These are phyloP conservation scores for Xylariaceae sp. DNA, from an alignment of 2,329 filamentous ascomycete species.

Conservation along the genomic window DNA sequence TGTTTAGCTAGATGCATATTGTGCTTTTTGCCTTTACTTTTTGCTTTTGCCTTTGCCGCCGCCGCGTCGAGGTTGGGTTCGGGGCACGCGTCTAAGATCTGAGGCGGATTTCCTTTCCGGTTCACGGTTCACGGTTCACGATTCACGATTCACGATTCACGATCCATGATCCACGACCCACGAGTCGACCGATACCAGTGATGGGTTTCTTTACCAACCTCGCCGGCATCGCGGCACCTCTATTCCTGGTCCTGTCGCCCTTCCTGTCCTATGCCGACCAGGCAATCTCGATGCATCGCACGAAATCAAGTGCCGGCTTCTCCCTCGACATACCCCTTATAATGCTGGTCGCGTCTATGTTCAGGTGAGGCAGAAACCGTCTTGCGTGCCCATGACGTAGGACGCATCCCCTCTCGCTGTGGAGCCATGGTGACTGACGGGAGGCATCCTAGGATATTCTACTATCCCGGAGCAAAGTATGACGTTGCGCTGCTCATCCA, in stretches of 20 bases:
- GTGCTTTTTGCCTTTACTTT: background rate
- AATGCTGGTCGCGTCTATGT: conserved; percentile 63
- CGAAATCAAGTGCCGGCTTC: conserved; percentile 60
- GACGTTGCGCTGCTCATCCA: conserved; percentile 59
- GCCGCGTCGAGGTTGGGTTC: background rate
- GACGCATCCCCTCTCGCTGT: background rate
- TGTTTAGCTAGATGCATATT: conserved; percentile 1
- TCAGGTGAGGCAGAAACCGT: conserved; percentile 43
- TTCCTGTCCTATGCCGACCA: conserved; percentile 62
- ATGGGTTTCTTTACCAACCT: conserved; percentile 44
- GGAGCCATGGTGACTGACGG: conserved; percentile 6
- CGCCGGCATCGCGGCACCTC: conserved; percentile 53
- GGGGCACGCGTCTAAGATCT: background rate
- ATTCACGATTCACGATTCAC: too few relatives aligned
- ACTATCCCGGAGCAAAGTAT: conserved; percentile 62
- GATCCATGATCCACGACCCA: background rate
- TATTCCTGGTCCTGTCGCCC: conserved; percentile 59
- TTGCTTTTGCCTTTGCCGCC: background rate
- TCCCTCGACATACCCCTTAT: conserved; percentile 67
- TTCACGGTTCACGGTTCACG: too few relatives aligned
- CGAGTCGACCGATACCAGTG: conserved; percentile 4
- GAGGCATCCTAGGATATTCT: conserved; percentile 52
- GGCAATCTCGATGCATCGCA: conserved; percentile 58
- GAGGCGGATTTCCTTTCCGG: conserved; percentile 1
- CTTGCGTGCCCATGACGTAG: conserved; percentile 8